phyloP scores from a whole-genome alignment of 371 early-diverging fungal genomes.

The Dinochytrium kinnereticum region DNA sequence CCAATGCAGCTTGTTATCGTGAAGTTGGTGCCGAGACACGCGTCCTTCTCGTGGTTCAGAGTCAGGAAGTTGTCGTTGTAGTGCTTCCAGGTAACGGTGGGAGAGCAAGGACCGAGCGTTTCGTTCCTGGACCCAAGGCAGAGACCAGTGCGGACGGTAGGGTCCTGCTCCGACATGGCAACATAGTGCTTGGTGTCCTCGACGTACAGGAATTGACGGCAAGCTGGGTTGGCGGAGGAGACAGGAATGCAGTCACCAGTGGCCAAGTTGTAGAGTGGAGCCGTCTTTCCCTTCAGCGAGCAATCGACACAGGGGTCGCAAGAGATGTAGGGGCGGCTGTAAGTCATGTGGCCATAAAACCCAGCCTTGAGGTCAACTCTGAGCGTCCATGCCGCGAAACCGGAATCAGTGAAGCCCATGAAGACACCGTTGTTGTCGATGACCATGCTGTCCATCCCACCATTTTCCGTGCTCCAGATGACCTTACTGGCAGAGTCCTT shows the following conservation, averaged over 20 bases:
- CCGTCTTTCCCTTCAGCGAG: not conserved
- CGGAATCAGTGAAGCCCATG: not conserved
- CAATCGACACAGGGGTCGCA: not conserved
- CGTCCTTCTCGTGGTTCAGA: not conserved
- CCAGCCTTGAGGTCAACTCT: not conserved
- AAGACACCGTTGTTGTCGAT: not conserved
- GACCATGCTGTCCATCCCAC: not conserved
- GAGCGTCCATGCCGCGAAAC: not conserved
- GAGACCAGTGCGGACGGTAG: not conserved
- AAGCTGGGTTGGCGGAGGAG: not conserved
- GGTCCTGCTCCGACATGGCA: not conserved
- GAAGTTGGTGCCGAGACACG: not conserved
- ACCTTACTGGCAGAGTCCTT: not conserved
- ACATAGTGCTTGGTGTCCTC: not conserved
- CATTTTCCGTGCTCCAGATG: conserved; percentile 11
- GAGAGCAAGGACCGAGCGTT: not conserved
- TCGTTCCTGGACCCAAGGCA: not conserved
- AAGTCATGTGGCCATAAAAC: not conserved
- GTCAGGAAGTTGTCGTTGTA: conserved; percentile 5
- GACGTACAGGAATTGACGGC: not conserved
- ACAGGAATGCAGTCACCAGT: not conserved
- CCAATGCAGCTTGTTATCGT: not conserved
- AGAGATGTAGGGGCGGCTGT: not conserved
- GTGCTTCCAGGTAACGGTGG: not conserved
- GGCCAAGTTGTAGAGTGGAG: not conserved